phyloP scores from a whole-genome alignment of 495 filamentous ascomycete genomes.

The Usnea hakonensis region DNA sequence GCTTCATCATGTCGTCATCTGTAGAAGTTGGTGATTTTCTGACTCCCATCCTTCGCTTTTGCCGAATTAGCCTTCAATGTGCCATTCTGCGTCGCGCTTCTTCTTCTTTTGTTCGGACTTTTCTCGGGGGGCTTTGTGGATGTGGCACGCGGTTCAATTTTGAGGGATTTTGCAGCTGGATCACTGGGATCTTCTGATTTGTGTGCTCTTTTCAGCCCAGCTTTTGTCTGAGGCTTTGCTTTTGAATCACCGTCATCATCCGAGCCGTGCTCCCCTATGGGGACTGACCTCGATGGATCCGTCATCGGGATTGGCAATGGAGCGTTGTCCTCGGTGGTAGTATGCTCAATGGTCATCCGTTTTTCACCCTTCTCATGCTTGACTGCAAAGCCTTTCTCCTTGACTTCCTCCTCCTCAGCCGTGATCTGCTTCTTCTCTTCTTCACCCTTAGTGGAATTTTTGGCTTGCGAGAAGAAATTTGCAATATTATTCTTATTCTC shows the following conservation, averaged over 20 bases:
- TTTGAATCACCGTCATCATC: slow-evolving; percentile 24
- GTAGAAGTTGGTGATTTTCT: slow-evolving; percentile 84
- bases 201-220: slow-evolving; percentile 52
- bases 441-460: slow-evolving; percentile 29
- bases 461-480: slow-evolving; percentile 73
- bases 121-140: slow-evolving; percentile 37
- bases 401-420: slow-evolving; percentile 19
- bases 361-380: slow-evolving; percentile 33
- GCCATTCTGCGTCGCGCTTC: slow-evolving; percentile 42
- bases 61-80: slow-evolving; percentile 34
- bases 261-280: slow-evolving; percentile 51
- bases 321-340: slow-evolving; percentile 42
- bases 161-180: slow-evolving; percentile 14
- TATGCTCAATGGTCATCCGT: slow-evolving; percentile 36
- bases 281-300: slow-evolving; percentile 24
- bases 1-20: slow-evolving; percentile 23
- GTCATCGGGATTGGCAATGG: slow-evolving; percentile 33
- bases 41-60: slow-evolving; percentile 53
- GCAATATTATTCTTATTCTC: slow-evolving; percentile 89
- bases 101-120: slow-evolving; percentile 34
- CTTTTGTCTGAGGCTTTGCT: slow-evolving; percentile 15
- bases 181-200: slow-evolving; percentile 28
- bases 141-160: slow-evolving; percentile 9
- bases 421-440: slow-evolving; percentile 24
- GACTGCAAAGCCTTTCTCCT: slow-evolving; percentile 25